These are phyloP conservation scores for Phytophthora fragariae DNA, from an alignment of 352 stramenopile species.

Conservation along the genomic window DNA sequence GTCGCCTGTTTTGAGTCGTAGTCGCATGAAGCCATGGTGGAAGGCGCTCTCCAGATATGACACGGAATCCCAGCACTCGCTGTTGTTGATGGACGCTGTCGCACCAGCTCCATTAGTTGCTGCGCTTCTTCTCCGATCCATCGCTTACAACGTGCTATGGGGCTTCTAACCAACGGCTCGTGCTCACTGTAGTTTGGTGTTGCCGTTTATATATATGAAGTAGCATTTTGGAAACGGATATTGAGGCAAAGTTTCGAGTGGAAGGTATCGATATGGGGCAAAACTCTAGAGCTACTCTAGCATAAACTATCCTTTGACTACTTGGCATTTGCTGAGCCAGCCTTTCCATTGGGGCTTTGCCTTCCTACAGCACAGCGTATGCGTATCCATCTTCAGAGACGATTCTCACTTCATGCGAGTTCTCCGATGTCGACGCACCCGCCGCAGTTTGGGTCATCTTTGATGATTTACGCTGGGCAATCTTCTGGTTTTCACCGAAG, in stretches of 20 bases:
- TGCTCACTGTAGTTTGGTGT: neutral
- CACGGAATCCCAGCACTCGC: constrained; percentile 82
- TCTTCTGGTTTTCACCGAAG: constrained; percentile 18
- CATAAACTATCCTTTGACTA: neutral
- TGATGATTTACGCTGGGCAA: neutral
- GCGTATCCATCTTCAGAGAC: constrained; percentile 44
- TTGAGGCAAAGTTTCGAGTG: neutral
- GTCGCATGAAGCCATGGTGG: constrained; percentile 84
- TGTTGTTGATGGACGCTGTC: constrained; percentile 32
- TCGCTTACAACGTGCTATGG: constrained; percentile 1
- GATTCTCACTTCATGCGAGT: constrained; percentile 40
- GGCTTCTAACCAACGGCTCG: neutral
- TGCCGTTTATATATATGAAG: constrained; percentile 12
- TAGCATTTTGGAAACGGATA: constrained; percentile 12
- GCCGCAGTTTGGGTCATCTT: constrained; percentile 29
- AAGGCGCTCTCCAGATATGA: constrained; percentile 85
- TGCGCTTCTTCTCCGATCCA: constrained; percentile 33
- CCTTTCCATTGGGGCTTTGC: constrained; percentile 28
- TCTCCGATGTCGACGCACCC: constrained; percentile 30
- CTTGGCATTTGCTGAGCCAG: neutral
- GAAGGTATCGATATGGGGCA: neutral
- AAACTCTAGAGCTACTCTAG: neutral
- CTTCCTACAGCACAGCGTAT: constrained; percentile 48
- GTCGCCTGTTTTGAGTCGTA: constrained; percentile 67
- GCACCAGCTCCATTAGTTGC: constrained; percentile 19